Percentiles rank a stretch among this genome's conserved stretches.
phyloP scores from a whole-genome alignment of 331 rosid genomes.

The Pyracantha coccinea region DNA sequence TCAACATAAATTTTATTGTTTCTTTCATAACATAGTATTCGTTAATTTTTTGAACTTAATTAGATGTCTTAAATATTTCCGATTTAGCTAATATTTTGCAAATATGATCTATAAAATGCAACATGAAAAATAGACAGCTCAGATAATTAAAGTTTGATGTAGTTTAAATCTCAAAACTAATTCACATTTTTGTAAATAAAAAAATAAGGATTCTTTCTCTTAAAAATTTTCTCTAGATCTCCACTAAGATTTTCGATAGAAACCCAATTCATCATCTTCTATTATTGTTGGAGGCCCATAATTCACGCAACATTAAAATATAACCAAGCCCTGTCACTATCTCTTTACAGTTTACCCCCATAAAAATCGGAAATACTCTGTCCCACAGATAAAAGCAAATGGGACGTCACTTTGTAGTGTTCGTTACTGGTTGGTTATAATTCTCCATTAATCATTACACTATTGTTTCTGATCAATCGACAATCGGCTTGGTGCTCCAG shows the following conservation, averaged over 20 bases:
- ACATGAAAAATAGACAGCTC: too few species aligned
- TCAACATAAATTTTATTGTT: too few species aligned
- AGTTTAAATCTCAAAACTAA: too few species aligned
- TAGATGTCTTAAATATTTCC: too few species aligned
- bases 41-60: too few species aligned
- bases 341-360: background rate
- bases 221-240: background rate
- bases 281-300: background rate
- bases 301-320: background rate
- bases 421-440: background rate
- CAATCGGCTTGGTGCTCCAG: background rate
- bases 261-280: background rate
- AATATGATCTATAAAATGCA: too few species aligned
- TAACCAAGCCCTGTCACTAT: background rate
- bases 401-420: background rate
- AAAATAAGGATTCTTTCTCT: too few species aligned
- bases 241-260: background rate
- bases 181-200: too few species aligned
- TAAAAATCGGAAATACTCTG: background rate
- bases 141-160: rapidly evolving
- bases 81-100: too few species aligned
- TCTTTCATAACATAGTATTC: too few species aligned
- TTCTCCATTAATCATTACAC: background rate
- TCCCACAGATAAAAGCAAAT: background rate
- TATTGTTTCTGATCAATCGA: background rate